These are phyloP conservation scores for Kernera saxatilis DNA, from an alignment of 345 rosid species.

Conservation along the genomic window DNA sequence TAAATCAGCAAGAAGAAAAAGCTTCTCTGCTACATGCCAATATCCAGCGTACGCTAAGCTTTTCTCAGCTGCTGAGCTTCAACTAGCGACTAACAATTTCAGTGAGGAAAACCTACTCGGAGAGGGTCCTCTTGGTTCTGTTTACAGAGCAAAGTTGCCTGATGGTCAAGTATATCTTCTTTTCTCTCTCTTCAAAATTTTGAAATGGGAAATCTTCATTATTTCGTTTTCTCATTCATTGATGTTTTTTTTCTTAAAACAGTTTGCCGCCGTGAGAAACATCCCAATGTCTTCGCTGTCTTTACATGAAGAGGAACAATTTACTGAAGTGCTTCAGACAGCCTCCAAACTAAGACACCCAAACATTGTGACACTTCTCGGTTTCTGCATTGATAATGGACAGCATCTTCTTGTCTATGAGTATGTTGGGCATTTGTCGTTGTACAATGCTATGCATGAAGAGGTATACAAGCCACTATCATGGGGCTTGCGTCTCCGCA, in stretches of 20 bases:
- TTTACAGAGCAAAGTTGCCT: conserved; percentile 71
- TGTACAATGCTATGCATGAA: conserved; percentile 61
- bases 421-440: conserved; percentile 58
- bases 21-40: conserved; percentile 42
- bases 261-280: conserved; percentile 76
- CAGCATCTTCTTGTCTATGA: conserved; percentile 81
- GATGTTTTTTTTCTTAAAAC: not conserved
- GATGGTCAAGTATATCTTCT: conserved; percentile 59
- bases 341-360: conserved; percentile 74
- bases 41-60: conserved; percentile 46
- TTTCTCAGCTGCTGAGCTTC: conserved; percentile 66
- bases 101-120: conserved; percentile 69
- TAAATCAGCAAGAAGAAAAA: conserved; percentile 39
- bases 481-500: conserved; percentile 66
- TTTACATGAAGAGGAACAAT: conserved; percentile 71
- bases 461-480: conserved; percentile 60
- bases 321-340: conserved; percentile 59
- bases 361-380: conserved; percentile 66
- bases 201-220: not conserved
- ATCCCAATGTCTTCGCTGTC: conserved; percentile 61
- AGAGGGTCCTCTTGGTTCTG: conserved; percentile 84
- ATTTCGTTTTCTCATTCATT: conserved; percentile 4
- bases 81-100: conserved; percentile 67
- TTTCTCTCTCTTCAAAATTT: conserved; percentile 1
- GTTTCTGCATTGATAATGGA: conserved; percentile 77